Evolutionary conservation across 2,329 filamentous ascomycete species (phyloP).

Genomic region (Sphaceloma murrayae): DNA sequence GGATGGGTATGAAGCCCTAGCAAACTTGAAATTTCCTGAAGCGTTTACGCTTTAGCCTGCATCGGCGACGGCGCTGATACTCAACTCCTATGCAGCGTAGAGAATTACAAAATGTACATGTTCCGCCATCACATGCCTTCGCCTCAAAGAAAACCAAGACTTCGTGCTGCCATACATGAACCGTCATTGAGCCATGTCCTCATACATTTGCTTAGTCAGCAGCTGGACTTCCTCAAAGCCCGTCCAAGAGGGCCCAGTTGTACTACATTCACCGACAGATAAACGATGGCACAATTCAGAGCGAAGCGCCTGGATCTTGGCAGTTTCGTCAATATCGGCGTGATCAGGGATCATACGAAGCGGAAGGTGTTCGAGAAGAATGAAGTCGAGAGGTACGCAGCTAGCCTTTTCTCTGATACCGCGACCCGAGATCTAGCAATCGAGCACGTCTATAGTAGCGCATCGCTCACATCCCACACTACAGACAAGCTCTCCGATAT

Average conservation of each 20-base stretch:
- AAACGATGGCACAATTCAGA: slow-evolving; percentile 57
- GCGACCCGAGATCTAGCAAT: neutral
- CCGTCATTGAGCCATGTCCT: neutral
- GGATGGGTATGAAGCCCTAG: neutral
- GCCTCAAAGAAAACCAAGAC: too few relatives aligned
- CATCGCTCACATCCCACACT: neutral
- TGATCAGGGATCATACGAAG: slow-evolving; percentile 93
- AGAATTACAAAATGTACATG: neutral
- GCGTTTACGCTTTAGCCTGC: slow-evolving; percentile 1
- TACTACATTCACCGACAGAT: too few relatives aligned
- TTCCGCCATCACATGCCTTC: neutral
- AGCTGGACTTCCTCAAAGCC: neutral
- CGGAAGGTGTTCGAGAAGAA: slow-evolving; percentile 79
- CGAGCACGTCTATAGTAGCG: neutral
- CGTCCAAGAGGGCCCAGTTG: too few relatives aligned
- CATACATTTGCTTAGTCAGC: slow-evolving; percentile 16
- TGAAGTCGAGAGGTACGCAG: slow-evolving; percentile 75
- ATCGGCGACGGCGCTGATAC: slow-evolving; percentile 10
- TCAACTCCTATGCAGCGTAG: slow-evolving; percentile 3
- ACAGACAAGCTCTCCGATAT: slow-evolving; percentile 71
- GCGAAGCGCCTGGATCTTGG: slow-evolving; percentile 83
- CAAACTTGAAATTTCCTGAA: neutral
- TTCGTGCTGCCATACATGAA: neutral
- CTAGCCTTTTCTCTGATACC: slow-evolving; percentile 12
- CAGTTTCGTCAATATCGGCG: slow-evolving; percentile 75